These are phyloP conservation scores for Steccherinum ochraceum DNA, from an alignment of 768 basidiomycete genomes.

Conservation along the genomic window DNA sequence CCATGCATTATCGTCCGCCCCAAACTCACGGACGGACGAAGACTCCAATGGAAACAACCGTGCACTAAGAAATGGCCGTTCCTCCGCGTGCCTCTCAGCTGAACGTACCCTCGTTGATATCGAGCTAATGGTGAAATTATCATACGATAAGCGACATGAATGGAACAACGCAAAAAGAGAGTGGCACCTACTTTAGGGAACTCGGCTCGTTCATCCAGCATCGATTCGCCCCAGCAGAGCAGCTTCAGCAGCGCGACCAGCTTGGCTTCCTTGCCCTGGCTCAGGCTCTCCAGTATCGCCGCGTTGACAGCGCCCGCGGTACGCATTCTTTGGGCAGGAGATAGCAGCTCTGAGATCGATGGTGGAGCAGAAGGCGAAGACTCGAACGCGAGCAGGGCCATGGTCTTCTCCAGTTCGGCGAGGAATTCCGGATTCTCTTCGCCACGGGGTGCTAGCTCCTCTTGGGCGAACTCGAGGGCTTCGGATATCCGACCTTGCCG, in stretches of 20 bases:
- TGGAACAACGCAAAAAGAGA: no score
- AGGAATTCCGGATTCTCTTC: constrained; percentile 94
- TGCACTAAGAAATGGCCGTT: no score
- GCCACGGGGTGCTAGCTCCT: constrained; percentile 89
- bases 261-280: constrained; percentile 92
- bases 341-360: constrained; percentile 72
- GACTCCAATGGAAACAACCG: not conserved
- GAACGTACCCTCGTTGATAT: constrained; percentile 21
- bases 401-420: constrained; percentile 86
- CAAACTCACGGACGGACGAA: not conserved
- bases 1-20: no score
- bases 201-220: constrained; percentile 71
- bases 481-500: constrained; percentile 72
- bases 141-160: no score
- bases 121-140: constrained; percentile 11
- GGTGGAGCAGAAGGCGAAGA: constrained; percentile 52
- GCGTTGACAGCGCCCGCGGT: constrained; percentile 97
- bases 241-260: constrained; percentile 76
- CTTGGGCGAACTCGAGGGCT: constrained; percentile 87
- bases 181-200: constrained; percentile 71
- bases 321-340: constrained; percentile 82
- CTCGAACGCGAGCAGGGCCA: constrained; percentile 87
- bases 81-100: not conserved
- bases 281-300: constrained; percentile 86
- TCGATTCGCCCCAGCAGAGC: constrained; percentile 81